Base-by-base conservation (phyloP, 2,329 filamentous ascomycete species). In the Tolypocladium tropicale region DNA sequence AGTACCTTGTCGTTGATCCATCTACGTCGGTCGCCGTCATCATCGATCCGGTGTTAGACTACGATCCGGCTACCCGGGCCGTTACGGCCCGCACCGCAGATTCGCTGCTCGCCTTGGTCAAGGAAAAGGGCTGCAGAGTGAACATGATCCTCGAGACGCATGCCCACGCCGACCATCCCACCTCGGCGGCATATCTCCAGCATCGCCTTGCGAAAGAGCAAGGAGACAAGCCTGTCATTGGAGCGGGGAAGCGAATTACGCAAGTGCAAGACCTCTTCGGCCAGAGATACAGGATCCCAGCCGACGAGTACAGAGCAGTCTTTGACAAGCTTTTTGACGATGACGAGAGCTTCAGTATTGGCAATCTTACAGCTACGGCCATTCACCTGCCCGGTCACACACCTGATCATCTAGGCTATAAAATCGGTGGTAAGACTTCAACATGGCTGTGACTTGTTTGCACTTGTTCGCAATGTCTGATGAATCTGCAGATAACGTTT, bases 31-130 rank as follows among this genome's bases (percentile, higher is more conserved):
- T 62, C 0, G 78, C 81, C 1, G 77, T 75, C 56, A 80, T 86
- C 53, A 84, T 87, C 60, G 84, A 87, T 61, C 72, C 83, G 0
- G 84, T 87, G 0, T 64, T 86, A 3, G 77, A 86, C 64, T 85
- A 76, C 58, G 76, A 83, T 50, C 72, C 74, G 0, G 54, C 61
- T 23, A 71, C 61, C 1, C 63, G 67, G 43, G 58, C 60, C 2
- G 73, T 86, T 57, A 72, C 67, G 6, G 85, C 83, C 0, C 51
- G 61, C 0, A 70, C 77, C 0, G 84, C 84, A 2, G 81, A 86
- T 57, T 49, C 57, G 0, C 59, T 87, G 0, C 68, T 86, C 0
- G 59, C 69, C 0, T 28, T 78, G 0, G 64, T 82, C 7, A 60
- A 63, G 4, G 62, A 75, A 1, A 65, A 78, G 1, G 69, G 69